A percentile compares a stretch with the other conserved stretches of the same genome.
Evolutionary conservation across 495 filamentous ascomycete genomes (phyloP).

Genomic region (Neurospora sp.): DNA sequence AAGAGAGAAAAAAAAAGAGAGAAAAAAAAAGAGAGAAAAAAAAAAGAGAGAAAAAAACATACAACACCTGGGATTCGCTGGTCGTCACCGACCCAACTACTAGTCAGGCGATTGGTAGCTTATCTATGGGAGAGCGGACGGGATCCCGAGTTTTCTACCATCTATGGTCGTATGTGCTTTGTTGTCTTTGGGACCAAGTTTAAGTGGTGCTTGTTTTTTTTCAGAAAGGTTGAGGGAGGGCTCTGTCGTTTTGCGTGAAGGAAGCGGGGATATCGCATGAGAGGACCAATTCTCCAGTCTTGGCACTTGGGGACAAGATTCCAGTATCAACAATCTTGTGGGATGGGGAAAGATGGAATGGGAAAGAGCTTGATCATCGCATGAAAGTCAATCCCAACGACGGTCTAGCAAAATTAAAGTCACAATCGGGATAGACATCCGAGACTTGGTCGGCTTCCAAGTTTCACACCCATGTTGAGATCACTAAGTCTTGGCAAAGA

Average conservation of each 20-base stretch:
- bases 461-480: background rate
- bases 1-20: too few relatives aligned
- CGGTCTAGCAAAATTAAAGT: background rate
- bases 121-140: slow-evolving; percentile 43
- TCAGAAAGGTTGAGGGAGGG: too few relatives aligned
- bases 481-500: background rate
- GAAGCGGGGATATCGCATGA: background rate
- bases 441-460: background rate
- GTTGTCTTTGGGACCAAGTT: background rate
- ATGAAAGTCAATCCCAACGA: background rate
- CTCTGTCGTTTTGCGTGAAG: too few relatives aligned
- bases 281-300: background rate
- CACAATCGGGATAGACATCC: background rate
- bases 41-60: slow-evolving; percentile 23
- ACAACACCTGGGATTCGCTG: slow-evolving; percentile 36
- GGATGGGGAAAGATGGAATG: background rate
- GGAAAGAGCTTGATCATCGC: background rate
- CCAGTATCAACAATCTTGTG: background rate
- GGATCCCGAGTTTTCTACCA: slow-evolving; percentile 26
- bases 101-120: slow-evolving; percentile 21
- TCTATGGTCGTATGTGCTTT: background rate
- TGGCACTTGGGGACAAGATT: background rate
- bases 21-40: too few relatives aligned
- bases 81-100: slow-evolving; percentile 37
- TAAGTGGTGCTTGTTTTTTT: too few relatives aligned